phyloP scores from a whole-genome alignment of 768 basidiomycete genomes.

The Suillus lakei region DNA sequence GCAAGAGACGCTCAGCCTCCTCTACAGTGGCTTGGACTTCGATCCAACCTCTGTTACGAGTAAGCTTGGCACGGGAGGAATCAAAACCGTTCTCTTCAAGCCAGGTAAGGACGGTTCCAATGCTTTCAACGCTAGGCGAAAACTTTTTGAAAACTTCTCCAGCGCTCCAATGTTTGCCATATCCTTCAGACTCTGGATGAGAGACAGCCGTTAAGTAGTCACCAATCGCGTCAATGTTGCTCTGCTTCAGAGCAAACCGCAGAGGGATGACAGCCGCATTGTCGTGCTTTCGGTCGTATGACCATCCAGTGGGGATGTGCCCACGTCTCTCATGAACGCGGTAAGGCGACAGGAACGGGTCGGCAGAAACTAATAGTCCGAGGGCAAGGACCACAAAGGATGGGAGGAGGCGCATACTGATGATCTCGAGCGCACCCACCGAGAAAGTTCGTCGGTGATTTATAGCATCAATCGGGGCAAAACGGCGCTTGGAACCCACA shows the following conservation, averaged over 20 bases:
- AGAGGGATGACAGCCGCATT: conserved; percentile 46
- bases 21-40: conserved; percentile 43
- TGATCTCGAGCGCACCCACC: too few relatives aligned
- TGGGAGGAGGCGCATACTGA: conserved; percentile 4
- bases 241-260: conserved; percentile 53
- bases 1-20: conserved; percentile 46
- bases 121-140: conserved; percentile 46
- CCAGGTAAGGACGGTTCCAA: conserved; percentile 49
- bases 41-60: conserved; percentile 45
- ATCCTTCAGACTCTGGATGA: conserved; percentile 53
- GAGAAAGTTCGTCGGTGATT: not conserved
- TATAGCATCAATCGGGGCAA: not conserved
- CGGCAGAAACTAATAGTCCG: not conserved
- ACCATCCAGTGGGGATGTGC: conserved; percentile 42
- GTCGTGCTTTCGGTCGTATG: conserved; percentile 37
- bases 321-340: conserved; percentile 43
- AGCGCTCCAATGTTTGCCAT: conserved; percentile 55
- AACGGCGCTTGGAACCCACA: not conserved
- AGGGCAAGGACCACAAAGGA: conserved; percentile 6
- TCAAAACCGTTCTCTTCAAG: conserved; percentile 46
- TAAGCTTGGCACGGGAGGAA: conserved; percentile 41
- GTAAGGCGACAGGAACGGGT: conserved; percentile 41
- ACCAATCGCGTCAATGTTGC: conserved; percentile 50
- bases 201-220: conserved; percentile 52
- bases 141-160: conserved; percentile 49